A percentile compares a stretch with the other conserved stretches of the same genome.
These are phyloP conservation scores for Acacia confusa DNA, from an alignment of 306 rosid species.

Conservation along the genomic window DNA sequence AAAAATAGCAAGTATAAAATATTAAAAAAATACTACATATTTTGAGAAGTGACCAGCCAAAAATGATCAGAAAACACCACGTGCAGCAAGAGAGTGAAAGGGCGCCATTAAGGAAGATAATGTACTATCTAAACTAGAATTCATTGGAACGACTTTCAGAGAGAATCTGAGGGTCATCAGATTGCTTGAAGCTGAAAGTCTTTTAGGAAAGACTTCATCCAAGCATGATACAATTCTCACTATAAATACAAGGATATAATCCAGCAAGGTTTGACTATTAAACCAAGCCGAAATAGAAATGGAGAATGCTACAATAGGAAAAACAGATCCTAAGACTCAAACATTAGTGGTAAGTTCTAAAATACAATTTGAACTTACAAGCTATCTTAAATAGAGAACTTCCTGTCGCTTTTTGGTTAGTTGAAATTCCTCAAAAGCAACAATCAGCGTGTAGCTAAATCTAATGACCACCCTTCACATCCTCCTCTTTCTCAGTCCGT, in stretches of 20 bases:
- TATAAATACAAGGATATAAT: conserved; percentile 46
- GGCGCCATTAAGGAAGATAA: too few species aligned
- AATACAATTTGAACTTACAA: conserved; percentile 40
- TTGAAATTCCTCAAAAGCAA: conserved; percentile 47
- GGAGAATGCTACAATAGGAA: conserved; percentile 35
- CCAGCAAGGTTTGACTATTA: conserved; percentile 28
- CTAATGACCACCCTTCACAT: conserved; percentile 48
- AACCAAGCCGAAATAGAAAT: conserved; percentile 36
- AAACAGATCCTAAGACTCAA: conserved; percentile 42
- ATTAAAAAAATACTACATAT: too few species aligned
- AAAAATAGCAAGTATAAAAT: too few species aligned
- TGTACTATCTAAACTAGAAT: too few species aligned
- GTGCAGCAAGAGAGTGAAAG: too few species aligned
- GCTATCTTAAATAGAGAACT: conserved; percentile 45
- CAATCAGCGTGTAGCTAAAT: conserved; percentile 46
- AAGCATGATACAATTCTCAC: background rate
- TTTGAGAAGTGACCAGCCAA: too few species aligned
- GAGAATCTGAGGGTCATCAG: background rate
- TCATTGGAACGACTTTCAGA: too few species aligned
- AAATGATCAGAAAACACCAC: too few species aligned
- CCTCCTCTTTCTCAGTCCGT: conserved; percentile 44
- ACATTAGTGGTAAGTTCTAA: conserved; percentile 28
- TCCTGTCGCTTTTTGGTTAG: conserved; percentile 60
- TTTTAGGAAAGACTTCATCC: too few species aligned
- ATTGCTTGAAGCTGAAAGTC: background rate